Base-by-base conservation (phyloP, 2,329 filamentous ascomycete genomes). In the Diaporthe sp. region DNA sequence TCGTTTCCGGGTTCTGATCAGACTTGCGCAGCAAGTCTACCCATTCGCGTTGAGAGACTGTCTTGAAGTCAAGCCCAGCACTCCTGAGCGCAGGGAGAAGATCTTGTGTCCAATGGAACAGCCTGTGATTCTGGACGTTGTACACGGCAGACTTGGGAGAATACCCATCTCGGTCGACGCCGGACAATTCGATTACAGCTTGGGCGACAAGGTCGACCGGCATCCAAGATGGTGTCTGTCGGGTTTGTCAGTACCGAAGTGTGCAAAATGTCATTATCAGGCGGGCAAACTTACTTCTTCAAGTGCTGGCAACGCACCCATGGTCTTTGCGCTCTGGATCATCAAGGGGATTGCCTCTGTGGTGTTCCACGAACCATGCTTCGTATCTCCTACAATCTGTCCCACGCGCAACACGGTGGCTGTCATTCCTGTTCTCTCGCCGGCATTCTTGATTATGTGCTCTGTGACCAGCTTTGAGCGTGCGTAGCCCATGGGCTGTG, bases 341-440 rank as follows among this genome's bases (percentile, higher is more conserved):
- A 88, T 88, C 62, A 89, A 80, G 0, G 88, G 87, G 8, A 88
- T 86, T 3, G 85, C 87, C 75, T 90, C 88, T 1, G 83, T 87
- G 4, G 83, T 79, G 71, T 89, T 90, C 88, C 88, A 89, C 4
- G 86, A 79, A 0, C 88, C 88, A 42, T 83, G 79, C 9, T 79
- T 76, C 0, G 84, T 86, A 74, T 89, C 88, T 3, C 87, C 87
- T 25, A 87, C 83, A 34, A 90, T 85, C 76, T 90, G 88, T 0
- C 87, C 84, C 9, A 84, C 78, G 1, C 87, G 81, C 4, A 88
- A 77, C 0, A 87, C 84, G 0, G 81, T 78, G 0, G 85, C 83
- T 2, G 80, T 74, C 34, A 85, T 81, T 0, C 80, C 81, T 0
- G 82, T 83, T 17, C 77, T 79, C 8, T 75, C 77, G 7, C 80